phyloP scores from a whole-genome alignment of 441 rosid genomes.

The Bocquillonia castaneifolia region DNA sequence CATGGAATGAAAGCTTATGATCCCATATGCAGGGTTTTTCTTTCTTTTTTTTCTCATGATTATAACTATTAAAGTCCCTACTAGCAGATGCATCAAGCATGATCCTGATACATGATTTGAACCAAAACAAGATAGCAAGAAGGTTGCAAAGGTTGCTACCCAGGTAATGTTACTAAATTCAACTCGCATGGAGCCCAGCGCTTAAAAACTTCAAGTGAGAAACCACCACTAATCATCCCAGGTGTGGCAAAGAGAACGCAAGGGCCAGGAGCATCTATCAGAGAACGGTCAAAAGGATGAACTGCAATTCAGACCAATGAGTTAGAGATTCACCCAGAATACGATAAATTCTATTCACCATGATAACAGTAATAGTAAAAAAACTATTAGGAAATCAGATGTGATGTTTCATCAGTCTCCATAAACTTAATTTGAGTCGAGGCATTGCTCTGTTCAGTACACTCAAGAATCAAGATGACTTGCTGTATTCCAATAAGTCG shows the following conservation, averaged over 20 bases:
- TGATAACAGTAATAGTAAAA: neutral
- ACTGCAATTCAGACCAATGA: constrained; percentile 46
- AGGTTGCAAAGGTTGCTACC: constrained; percentile 41
- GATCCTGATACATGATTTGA: neutral
- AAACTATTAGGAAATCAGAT: neutral
- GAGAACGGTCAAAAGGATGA: constrained; percentile 65
- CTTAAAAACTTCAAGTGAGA: constrained; percentile 91
- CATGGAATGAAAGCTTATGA: neutral
- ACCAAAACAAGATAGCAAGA: constrained; percentile 11
- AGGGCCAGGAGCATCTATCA: constrained; percentile 82
- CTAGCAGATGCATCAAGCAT: neutral
- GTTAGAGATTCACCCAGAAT: constrained; percentile 6
- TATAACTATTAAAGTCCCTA: neutral
- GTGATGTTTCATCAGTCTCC: neutral
- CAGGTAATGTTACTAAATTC: constrained; percentile 85
- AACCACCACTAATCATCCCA: constrained; percentile 94
- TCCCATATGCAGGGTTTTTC: neutral
- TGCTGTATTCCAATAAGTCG: neutral
- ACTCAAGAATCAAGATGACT: neutral
- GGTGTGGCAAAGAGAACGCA: constrained; percentile 98
- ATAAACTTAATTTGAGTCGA: neutral
- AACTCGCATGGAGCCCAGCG: constrained; percentile 85
- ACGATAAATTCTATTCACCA: neutral
- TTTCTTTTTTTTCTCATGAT: neutral
- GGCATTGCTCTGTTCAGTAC: constrained; percentile 1